Base-by-base conservation (phyloP, 345 rosid genomes). In the Lumnitzera littorea region DNA sequence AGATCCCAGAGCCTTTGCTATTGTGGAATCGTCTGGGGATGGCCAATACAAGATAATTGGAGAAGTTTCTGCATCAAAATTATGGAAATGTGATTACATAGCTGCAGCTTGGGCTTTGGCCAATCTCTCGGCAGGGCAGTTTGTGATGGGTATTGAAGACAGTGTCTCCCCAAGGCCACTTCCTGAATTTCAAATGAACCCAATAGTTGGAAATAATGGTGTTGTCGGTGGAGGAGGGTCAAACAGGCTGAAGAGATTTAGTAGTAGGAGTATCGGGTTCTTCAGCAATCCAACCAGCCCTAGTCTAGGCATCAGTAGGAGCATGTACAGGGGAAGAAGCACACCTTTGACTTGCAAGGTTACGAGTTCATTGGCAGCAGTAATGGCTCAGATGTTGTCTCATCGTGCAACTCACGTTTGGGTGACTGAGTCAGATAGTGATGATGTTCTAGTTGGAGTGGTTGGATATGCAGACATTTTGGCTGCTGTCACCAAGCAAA, bases 341-440 rank as follows among this genome's bases (percentile, higher is more conserved):
- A 85, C 95, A 5, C 99, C 99, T 4, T 69, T 94, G 68, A 94
- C 96, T n/a, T 94, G 99, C 61, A 88, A 82, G 72, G 75, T 70
- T 41, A 80, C 87, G 1, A 90, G 96, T 67, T 88, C 97, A 0
- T 69, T 94, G 59, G 99, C 99, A 1, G 97, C 97, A 0, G 95
- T 94, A 3, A 94, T 94, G 99, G 96, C 99, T 58, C 99, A 94
- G 66, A 94, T 94, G 99, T 81, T 90, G 13, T 90, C 97, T 62
- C 97, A 94, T 62, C 71, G 97, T 62, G 96, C 91, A 36, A 86
- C 97, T 48, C 96, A 90, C 61, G 92, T 94, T 36, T 94, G 99
- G 99, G 99, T 90, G 58, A 94, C 89, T 0, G 89, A 90, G 62
- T 83, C 81, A 12, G 95, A 86, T 10, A 74, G 68, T 5, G 97